These are phyloP conservation scores for Cerioporus squamosus DNA, from an alignment of 1,284 basidiomycete genomes.

Conservation along the genomic window DNA sequence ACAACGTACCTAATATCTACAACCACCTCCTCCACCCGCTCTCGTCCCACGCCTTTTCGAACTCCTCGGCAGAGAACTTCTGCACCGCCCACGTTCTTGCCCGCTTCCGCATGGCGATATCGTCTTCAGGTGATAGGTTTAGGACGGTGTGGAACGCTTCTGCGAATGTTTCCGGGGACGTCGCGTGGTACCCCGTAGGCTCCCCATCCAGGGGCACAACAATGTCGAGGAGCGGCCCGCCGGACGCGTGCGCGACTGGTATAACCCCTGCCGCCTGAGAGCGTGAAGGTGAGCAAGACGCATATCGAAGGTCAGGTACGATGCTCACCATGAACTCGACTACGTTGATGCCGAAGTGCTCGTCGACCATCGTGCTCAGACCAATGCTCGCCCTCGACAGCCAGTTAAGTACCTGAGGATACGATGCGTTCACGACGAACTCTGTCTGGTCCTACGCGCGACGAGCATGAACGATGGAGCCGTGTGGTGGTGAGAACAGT, in stretches of 20 bases:
- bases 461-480: neutral
- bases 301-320: conserved; percentile 3
- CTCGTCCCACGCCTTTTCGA: conserved; percentile 74
- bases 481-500: no score
- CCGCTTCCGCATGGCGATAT: conserved; percentile 65
- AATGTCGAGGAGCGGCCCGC: conserved; percentile 92
- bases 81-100: conserved; percentile 74
- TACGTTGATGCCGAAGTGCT: conserved; percentile 98
- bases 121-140: conserved; percentile 57
- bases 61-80: conserved; percentile 78
- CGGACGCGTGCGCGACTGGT: conserved; percentile 91
- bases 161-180: conserved; percentile 71
- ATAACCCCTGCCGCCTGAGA: conserved; percentile 90
- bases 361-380: conserved; percentile 97
- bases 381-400: conserved; percentile 83
- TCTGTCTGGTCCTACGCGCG: conserved; percentile 69
- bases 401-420: conserved; percentile 68
- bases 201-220: conserved; percentile 78
- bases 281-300: neutral
- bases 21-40: conserved; percentile 60
- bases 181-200: conserved; percentile 86
- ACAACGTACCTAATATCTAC: neutral
- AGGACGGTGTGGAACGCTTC: conserved; percentile 70
- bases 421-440: conserved; percentile 88
- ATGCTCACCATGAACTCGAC: conserved; percentile 93